Base-by-base conservation (phyloP, 345 rosid genomes). In the Psidium guajava region DNA sequence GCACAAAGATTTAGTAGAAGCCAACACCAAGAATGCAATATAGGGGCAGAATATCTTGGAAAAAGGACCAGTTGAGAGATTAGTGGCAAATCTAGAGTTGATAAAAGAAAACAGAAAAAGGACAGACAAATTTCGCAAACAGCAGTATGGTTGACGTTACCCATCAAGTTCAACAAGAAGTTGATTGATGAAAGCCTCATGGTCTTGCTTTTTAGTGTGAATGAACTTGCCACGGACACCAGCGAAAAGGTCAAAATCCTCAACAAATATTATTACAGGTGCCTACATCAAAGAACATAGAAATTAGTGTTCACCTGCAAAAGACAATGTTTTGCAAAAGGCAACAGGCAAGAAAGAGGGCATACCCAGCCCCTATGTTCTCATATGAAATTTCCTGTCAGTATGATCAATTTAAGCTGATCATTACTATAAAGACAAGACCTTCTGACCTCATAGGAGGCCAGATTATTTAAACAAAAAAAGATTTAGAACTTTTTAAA, bases 81-180 rank as follows among this genome's bases (percentile, higher is more conserved):
- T 69, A 69, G 25, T 69, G 47, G 25, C 47, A 69, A 18, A 69
- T 4, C 80, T 69, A 69, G 80, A 32, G 80, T 36, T 36, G 24
- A 32, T 69, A 69, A 18, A 69, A 36, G 80, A 69, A 8, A 36
- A 36, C 25, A 69, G 47, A 36, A 69, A 69, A 69, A 36, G 6
- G 6, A 18, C 12, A 64, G 77, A 69, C 52, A 54, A 77, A 52
- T 25, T 61, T 75, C 24, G 27, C 73, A 75, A 55, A 49, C 16
- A 82, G 77, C 85, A 87, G 82, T 84, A 84, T 85, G 12, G 58
- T 50, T 57, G 86, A 24, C 89, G 82, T 91, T 93, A 96, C 99
- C 99, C 99, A 83, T 96, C 99, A 89, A 96, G 98, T 91, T 96
- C 99, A 92, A 96, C 99, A 74, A 96, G 96, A 85, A 96, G 99